These are phyloP conservation scores for Nepenthes alata DNA, from an alignment of 179 eudicot genomes.

Conservation along the genomic window DNA sequence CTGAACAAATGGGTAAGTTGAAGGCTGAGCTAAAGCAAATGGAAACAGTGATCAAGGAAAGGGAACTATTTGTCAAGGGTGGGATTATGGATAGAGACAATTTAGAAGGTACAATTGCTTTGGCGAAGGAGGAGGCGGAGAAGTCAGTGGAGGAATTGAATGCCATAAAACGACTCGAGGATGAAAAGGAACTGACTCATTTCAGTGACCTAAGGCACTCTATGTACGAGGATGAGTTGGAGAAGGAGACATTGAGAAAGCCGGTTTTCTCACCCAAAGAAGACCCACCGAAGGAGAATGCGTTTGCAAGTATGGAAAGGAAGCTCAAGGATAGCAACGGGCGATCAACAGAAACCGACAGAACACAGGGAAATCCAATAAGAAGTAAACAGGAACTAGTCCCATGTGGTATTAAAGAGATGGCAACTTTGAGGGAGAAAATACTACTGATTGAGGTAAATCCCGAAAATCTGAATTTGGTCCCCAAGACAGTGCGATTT, in stretches of 20 bases:
- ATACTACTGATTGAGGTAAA: constrained; percentile 73
- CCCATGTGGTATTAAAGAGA: constrained; percentile 42
- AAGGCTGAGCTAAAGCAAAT: constrained; percentile 28
- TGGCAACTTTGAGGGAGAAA: constrained; percentile 50
- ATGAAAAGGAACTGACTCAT: constrained; percentile 39
- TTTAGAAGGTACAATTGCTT: constrained; percentile 18
- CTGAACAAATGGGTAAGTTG: constrained; percentile 15
- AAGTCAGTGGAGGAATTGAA: constrained; percentile 36
- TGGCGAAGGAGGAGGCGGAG: constrained; percentile 23
- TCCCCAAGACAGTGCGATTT: no score
- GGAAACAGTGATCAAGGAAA: constrained; percentile 31
- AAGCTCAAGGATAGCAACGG: constrained; percentile 42
- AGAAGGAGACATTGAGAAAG: constrained; percentile 55
- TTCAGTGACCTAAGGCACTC: constrained; percentile 34
- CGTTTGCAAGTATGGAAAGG: constrained; percentile 43
- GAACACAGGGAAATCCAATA: constrained; percentile 24
- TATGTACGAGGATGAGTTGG: constrained; percentile 42
- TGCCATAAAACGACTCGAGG: constrained; percentile 26
- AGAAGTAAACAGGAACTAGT: constrained; percentile 25
- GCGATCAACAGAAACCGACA: constrained; percentile 22
- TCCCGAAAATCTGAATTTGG: neutral
- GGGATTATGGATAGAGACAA: constrained; percentile 24
- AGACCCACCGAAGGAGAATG: constrained; percentile 54
- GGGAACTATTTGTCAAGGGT: constrained; percentile 25
- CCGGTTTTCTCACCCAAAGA: constrained; percentile 39